Conservation (phyloP, 257 asterid genomes). For the Paraleonurus japonicus region DNA sequence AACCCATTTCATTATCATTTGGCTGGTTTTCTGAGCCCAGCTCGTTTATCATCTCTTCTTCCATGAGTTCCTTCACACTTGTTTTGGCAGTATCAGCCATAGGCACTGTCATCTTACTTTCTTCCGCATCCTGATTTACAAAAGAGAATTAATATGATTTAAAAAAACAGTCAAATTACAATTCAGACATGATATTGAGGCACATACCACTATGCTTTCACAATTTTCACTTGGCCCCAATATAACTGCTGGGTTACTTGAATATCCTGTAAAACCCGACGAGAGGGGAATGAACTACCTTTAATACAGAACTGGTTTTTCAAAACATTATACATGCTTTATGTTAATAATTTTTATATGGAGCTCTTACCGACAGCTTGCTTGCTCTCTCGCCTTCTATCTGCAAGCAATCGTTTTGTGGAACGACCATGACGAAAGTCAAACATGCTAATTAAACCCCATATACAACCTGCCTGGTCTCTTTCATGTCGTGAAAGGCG, state of each 20-base stretch:
- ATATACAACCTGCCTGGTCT: slow-evolving; percentile 77
- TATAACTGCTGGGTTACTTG: slow-evolving; percentile 25
- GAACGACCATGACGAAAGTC: slow-evolving; percentile 78
- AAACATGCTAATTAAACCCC: slow-evolving; percentile 77
- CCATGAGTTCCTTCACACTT: slow-evolving; percentile 93
- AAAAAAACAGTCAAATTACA: slow-evolving; percentile 1
- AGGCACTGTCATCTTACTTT: slow-evolving; percentile 31
- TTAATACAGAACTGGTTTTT: not conserved
- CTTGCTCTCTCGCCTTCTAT: slow-evolving; percentile 51
- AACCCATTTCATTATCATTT: slow-evolving; percentile 36
- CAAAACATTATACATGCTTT: not conserved
- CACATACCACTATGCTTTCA: slow-evolving; percentile 42
- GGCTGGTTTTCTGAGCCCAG: slow-evolving; percentile 33
- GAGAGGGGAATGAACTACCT: not conserved
- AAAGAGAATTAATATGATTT: slow-evolving; percentile 5
- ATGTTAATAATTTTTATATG: not conserved
- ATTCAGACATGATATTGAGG: slow-evolving; percentile 9
- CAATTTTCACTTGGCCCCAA: slow-evolving; percentile 25
- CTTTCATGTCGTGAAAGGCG: slow-evolving; percentile 54
- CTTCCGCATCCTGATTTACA: slow-evolving; percentile 48
- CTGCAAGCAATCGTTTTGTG: slow-evolving; percentile 66
- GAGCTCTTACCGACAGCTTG: slow-evolving; percentile 52
- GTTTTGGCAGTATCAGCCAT: slow-evolving; percentile 42
- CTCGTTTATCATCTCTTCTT: slow-evolving; percentile 77
- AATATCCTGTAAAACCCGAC: slow-evolving; percentile 29